Evolutionary conservation across 192 early-diverging fungal species (phyloP), one percentile per base, ranked within the genome.

Genomic region (Backusella macrospora): DNA sequence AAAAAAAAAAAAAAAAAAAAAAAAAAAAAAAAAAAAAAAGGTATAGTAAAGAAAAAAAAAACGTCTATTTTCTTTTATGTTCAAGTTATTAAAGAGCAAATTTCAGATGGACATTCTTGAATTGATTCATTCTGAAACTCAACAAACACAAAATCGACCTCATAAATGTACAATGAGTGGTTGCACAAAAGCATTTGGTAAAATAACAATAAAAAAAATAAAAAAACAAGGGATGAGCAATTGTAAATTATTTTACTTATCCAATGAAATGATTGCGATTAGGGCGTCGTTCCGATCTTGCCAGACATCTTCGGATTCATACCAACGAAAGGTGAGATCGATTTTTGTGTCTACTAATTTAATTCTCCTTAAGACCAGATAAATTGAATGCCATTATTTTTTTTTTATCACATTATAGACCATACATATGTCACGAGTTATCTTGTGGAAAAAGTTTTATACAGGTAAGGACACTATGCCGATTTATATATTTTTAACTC

Each of bases 361-460:
- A 40, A 16, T 55, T 72, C 37, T 62, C 45, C 26, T 62, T 21
- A 40, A 14, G 43, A 68, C 21, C 38, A 55, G n/a, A 43, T 43
- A 37, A 40, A 37, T 68, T 40, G 38, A 42, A 75, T 34, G 15
- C 68, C 9, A 34, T 34, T n/a, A n/a, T n/a, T n/a, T 34, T 59
- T 59, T 14, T 59, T 59, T 59, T 26, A 23, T 59, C 38, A 62
- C 14, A 52, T 74, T 46, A 40, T 74, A 88, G 89, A 76, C 92
- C 93, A 7, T 95, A 89, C 77, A 76, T 81, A 42, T 95, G 93
- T 76, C 66, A 68, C 23, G 86, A 89, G 68, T 68, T 74, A 29
- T 86, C 83, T 52, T 95, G 94, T 75, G 89, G 86, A 70, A 95
- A 95, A 85, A 86, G 90, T 55, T 95, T 95, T 70, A 93, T 95